Evolutionary conservation across 2,329 filamentous ascomycete genomes (phyloP).

Genomic region (Pseudogymnoascus sp.): DNA sequence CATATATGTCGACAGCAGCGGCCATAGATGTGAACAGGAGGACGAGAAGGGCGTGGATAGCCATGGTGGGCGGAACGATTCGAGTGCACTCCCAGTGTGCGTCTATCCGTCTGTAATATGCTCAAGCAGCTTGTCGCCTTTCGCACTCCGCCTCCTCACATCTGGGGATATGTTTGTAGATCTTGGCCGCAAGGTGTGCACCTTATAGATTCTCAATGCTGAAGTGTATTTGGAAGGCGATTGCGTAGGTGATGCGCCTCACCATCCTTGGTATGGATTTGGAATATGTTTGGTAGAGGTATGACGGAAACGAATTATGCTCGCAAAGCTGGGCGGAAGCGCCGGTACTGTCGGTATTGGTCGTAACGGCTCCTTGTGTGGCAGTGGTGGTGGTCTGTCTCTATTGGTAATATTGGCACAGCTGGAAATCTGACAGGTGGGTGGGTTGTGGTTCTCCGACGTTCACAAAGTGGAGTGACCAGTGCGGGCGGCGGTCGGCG

Average conservation of each 20-base stretch:
- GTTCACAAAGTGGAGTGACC: background rate
- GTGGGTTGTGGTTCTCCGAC: background rate
- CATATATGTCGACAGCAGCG: background rate
- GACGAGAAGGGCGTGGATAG: background rate
- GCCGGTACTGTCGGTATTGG: background rate
- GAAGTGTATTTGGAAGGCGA: background rate
- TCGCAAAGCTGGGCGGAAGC: background rate
- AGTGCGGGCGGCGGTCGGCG: conserved; percentile 3
- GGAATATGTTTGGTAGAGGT: conserved; percentile 1
- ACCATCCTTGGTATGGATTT: background rate
- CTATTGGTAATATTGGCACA: background rate
- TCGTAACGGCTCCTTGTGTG: background rate
- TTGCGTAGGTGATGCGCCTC: background rate
- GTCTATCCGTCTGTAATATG: background rate
- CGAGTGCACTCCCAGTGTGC: background rate
- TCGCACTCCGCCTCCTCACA: background rate
- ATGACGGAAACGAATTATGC: background rate
- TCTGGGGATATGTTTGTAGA: background rate
- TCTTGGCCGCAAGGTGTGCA: background rate
- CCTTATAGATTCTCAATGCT: background rate
- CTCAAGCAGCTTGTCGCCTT: background rate
- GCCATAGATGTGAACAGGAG: background rate
- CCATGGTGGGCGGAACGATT: background rate
- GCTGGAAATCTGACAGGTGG: conserved; percentile 6
- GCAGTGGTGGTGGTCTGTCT: background rate